Conservation (phyloP, 2,329 filamentous ascomycete species). For the Hymenoscyphus linearis region DNA sequence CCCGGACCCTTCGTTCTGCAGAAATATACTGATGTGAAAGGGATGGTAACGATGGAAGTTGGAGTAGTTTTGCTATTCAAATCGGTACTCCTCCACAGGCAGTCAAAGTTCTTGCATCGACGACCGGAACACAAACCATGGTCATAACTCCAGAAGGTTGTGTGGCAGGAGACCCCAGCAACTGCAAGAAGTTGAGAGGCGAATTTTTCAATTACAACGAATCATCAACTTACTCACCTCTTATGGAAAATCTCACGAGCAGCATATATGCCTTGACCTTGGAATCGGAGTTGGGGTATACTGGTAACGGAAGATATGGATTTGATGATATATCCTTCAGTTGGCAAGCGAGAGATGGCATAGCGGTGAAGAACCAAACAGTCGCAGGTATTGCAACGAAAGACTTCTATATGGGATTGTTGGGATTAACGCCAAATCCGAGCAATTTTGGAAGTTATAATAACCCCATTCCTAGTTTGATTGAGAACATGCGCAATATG, state of each 20-base stretch:
- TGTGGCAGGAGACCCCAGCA: constrained; percentile 32
- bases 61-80: constrained; percentile 62
- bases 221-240: constrained; percentile 50
- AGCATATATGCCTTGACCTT: constrained; percentile 12
- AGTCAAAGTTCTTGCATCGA: constrained; percentile 55
- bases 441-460: constrained; percentile 36
- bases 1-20: not conserved
- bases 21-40: constrained; percentile 3
- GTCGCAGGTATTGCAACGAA: constrained; percentile 16
- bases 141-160: constrained; percentile 54
- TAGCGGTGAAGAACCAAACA: constrained; percentile 13
- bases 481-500: constrained; percentile 34
- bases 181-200: constrained; percentile 52
- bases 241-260: constrained; percentile 3
- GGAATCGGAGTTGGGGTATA: constrained; percentile 15
- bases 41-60: constrained; percentile 59
- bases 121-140: constrained; percentile 64
- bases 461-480: constrained; percentile 32
- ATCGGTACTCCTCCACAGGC: constrained; percentile 47
- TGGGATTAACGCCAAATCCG: constrained; percentile 36
- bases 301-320: constrained; percentile 18
- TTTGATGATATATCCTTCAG: constrained; percentile 20
- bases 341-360: constrained; percentile 23
- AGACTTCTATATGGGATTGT: constrained; percentile 31
- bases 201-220: constrained; percentile 48